phyloP scores from a whole-genome alignment of 345 rosid genomes.

The Linum tenue region DNA sequence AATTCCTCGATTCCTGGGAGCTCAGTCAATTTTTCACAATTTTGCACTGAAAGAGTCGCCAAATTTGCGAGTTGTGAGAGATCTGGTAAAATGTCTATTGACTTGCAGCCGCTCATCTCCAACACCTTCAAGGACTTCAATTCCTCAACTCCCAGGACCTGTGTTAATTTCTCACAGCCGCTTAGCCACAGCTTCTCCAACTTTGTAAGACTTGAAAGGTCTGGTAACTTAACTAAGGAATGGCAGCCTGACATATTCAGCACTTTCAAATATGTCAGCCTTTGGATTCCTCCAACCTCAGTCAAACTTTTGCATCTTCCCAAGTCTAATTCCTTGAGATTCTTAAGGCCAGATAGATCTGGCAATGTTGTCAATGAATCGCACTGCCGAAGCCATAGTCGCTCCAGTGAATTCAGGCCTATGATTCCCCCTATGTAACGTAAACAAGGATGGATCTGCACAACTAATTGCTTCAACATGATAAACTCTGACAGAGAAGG shows the following conservation, averaged over 20 bases:
- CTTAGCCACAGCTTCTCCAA: background rate
- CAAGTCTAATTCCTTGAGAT: background rate
- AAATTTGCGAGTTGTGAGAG: background rate
- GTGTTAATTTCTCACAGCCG: background rate
- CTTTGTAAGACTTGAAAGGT: background rate
- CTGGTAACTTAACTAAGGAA: background rate
- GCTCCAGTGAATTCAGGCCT: background rate
- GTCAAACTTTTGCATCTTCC: background rate
- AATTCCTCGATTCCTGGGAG: background rate
- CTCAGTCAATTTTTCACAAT: background rate
- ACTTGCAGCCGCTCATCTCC: background rate
- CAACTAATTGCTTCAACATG: background rate
- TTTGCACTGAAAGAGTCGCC: too few relatives aligned
- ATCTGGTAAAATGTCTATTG: background rate
- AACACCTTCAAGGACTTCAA: background rate
- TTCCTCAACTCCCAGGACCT: background rate
- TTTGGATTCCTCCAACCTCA: background rate
- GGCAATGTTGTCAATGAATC: background rate
- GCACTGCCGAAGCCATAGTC: background rate
- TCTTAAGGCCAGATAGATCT: background rate
- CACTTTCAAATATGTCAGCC: background rate
- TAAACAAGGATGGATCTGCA: background rate
- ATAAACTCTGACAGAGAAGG: background rate
- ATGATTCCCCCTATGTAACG: background rate
- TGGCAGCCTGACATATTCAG: background rate